Evolutionary conservation across 2,329 filamentous ascomycete species (phyloP), one percentile per base, ranked within the genome.

Genomic region (Penicillium sp.): DNA sequence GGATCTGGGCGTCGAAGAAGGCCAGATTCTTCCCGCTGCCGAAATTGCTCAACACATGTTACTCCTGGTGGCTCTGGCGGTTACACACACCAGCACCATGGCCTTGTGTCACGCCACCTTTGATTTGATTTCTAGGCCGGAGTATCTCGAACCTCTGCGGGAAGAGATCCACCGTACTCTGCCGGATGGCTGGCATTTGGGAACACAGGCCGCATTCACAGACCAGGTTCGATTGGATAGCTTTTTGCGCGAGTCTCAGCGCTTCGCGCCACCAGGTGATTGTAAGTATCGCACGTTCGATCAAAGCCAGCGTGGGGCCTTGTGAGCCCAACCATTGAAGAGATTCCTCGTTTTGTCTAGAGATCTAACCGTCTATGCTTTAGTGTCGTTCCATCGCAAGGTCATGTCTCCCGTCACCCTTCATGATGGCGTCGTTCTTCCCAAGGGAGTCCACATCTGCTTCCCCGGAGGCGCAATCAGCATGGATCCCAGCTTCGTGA

Each of bases 91-190:
- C 5, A 67, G 64, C 27, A 61, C 67, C 1, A 67, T 67, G 54
- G 58, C 65, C 1, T 55, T 70, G 52, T 67, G 63, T 5, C 67
- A 83, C 75, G 50, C 76, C 50, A 72, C 86, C 18, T 84, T 80
- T 60, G 79, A 82, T 59, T 64, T 86, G 2, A 77, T 79, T 0
- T 69, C 76, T 1, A 67, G 74, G 31, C 82, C 82, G 0, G 77
- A 84, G 29, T 75, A 81, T 60, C 62, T 81, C 29, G 69, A 77
- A 2, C 75, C 78, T 9, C 64, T 86, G 0, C 77, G 83, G 1
- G 71, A 80, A 6, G 83, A 86, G 55, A 76, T 80, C 4, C 59
- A 68, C 1, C 47, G 49, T 2, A 67, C 61, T 2, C 44, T 70
- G 14, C 47, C 27, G n/a, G 34, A 59, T 36, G 64, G 65, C 1